A percentile compares a stretch with the other conserved stretches of the same genome.
Evolutionary conservation across 257 asterid species (phyloP).

Genomic region (Scutellaria barbata): DNA sequence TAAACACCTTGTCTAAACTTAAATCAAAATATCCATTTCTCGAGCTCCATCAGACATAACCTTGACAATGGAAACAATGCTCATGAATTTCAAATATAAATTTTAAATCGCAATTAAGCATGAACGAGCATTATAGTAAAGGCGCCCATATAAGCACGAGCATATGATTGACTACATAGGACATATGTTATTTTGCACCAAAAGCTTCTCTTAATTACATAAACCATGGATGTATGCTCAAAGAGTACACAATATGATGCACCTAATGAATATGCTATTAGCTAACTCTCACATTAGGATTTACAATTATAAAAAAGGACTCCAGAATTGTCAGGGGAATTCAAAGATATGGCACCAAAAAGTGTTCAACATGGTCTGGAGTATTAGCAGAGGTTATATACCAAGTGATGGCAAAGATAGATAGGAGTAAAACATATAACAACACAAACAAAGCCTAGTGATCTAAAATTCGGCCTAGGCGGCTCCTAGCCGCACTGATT

Average conservation of each 20-base stretch:
- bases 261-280: neutral
- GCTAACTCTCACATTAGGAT: neutral
- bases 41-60: constrained; percentile 17
- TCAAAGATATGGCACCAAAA: neutral
- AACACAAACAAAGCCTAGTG: too few species aligned
- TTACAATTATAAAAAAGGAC: too few species aligned
- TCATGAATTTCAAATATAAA: neutral
- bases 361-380: neutral
- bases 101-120: neutral
- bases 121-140: neutral
- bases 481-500: too few species aligned
- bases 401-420: constrained; percentile 13
- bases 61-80: neutral
- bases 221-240: neutral
- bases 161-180: neutral
- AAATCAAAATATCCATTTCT: neutral
- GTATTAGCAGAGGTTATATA: neutral
- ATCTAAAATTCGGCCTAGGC: too few species aligned
- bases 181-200: neutral
- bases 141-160: neutral
- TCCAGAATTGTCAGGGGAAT: neutral
- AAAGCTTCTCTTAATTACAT: neutral
- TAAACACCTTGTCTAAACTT: neutral
- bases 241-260: neutral
- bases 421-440: neutral